Evolutionary conservation across 2,329 filamentous ascomycete genomes (phyloP).

Genomic region (Keithomyces neogunnii): DNA sequence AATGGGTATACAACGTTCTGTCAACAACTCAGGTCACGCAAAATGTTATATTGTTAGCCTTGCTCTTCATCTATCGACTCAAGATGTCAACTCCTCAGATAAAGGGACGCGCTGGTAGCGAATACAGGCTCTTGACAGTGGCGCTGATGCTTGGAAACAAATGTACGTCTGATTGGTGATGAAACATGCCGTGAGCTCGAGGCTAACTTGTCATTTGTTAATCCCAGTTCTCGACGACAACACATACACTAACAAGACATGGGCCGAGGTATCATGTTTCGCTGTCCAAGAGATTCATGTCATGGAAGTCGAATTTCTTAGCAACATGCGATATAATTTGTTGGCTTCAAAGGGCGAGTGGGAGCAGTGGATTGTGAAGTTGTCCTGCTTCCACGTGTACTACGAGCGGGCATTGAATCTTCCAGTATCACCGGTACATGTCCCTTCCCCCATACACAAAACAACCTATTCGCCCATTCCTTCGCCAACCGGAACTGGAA

Average conservation of each 20-base stretch:
- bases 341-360: conserved; percentile 81
- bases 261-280: conserved; percentile 95
- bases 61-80: conserved; percentile 87
- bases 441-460: conserved; percentile 31
- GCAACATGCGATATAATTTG: conserved; percentile 94
- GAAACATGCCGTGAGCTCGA: neutral
- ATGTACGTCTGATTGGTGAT: conserved; percentile 48
- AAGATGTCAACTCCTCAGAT: conserved; percentile 86
- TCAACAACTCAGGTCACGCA: conserved; percentile 93
- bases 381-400: conserved; percentile 76
- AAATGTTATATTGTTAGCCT: conserved; percentile 83
- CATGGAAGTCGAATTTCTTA: conserved; percentile 99
- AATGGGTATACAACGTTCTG: conserved; percentile 88
- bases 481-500: conserved; percentile 36
- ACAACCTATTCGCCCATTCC: conserved; percentile 36
- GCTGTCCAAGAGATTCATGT: conserved; percentile 92
- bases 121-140: conserved; percentile 86
- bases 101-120: conserved; percentile 85
- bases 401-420: conserved; percentile 59
- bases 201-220: conserved; percentile 12
- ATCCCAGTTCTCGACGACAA: conserved; percentile 85
- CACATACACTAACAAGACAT: conserved; percentile 98
- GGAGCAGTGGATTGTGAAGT: conserved; percentile 76
- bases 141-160: conserved; percentile 98
- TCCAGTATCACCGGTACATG: conserved; percentile 31